Evolutionary conservation across 2,329 filamentous ascomycete species (phyloP), one percentile per base, ranked within the genome.

Genomic region (Dryadomyces quercivorus): DNA sequence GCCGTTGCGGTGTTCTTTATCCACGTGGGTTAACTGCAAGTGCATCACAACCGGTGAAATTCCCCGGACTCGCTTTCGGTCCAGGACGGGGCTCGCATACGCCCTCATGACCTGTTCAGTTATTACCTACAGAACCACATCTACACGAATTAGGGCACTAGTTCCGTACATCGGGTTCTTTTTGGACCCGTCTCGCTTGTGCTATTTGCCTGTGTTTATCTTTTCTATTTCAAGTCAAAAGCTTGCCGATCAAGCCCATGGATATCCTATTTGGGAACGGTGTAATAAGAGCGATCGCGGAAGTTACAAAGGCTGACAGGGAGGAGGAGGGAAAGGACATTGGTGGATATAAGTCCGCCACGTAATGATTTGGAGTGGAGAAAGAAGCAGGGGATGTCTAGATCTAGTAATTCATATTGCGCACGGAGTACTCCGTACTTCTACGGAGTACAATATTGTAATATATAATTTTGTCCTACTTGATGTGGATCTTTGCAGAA

Each of bases 1-100:
- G 54, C 54, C 13, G 26, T 53, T 10, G 45, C 46, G 15, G 49
- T 56, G 50, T 38, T 56, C 9, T 56, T 56, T 8, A 54, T 54
- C 36, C 6, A 52, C 50, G 8, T 53, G 50, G 46, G 50, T 44
- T 31, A 50, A 51, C 43, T 44, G 48, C 18, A 51, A 31, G 21
- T 55, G 49, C 40, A 21, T 51, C 36, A 50, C 50, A 13, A 52
- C 49, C 34, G 54, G 43, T 18, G 54, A 56, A 46, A 52, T 56
- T 4, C 54, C 54, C 20, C 50, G 36, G 21, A 52, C 54, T 3
- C 50, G 50, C 12, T 51, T 56, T 7, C 54, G 54, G 13, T 34
- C 50, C 36, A 56, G 53, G 54, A 52, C 54, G 22, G 46, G 52
- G 8, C 46, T 54, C 4, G 52, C 52, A 13, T 51, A 51, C 26